Percentiles rank a stretch among this genome's conserved stretches.
These are phyloP conservation scores for Austroboletus niveus DNA, from an alignment of 1,284 basidiomycete genomes.

Conservation along the genomic window DNA sequence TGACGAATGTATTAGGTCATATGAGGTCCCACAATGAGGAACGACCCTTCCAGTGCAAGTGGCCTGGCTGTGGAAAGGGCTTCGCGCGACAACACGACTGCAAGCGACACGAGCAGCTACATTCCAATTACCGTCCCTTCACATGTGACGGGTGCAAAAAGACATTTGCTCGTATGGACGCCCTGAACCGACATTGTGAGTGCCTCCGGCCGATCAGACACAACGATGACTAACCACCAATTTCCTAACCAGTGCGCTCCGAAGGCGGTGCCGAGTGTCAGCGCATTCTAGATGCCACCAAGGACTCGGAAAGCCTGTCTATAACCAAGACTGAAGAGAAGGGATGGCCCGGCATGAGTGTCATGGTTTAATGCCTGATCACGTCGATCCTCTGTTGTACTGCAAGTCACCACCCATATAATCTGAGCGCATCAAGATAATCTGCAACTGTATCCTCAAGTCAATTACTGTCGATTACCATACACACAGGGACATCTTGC, in stretches of 20 bases:
- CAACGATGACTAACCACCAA: not conserved
- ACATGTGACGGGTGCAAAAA: slow-evolving; percentile 76
- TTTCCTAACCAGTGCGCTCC: slow-evolving; percentile 43
- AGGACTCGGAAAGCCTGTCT: slow-evolving; percentile 23
- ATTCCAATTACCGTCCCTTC: slow-evolving; percentile 74
- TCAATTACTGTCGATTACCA: slow-evolving; percentile 18
- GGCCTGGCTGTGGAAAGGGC: slow-evolving; percentile 81
- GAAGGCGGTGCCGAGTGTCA: slow-evolving; percentile 57
- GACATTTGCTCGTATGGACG: slow-evolving; percentile 78
- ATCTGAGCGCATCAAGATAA: slow-evolving; percentile 22
- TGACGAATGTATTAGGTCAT: slow-evolving; percentile 49
- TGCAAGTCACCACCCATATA: slow-evolving; percentile 15
- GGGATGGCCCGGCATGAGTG: slow-evolving; percentile 25
- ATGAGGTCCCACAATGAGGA: slow-evolving; percentile 83
- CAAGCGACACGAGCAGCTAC: slow-evolving; percentile 79
- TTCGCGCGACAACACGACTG: slow-evolving; percentile 86
- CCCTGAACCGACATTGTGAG: slow-evolving; percentile 74
- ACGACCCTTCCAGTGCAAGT: slow-evolving; percentile 81
- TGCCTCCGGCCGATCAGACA: slow-evolving; percentile 19
- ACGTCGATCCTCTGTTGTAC: slow-evolving; percentile 7
- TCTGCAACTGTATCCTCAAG: slow-evolving; percentile 20
- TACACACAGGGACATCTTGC: slow-evolving; percentile 29
- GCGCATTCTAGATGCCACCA: slow-evolving; percentile 34
- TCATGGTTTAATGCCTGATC: slow-evolving; percentile 26
- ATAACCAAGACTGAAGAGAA: slow-evolving; percentile 28